These are phyloP conservation scores for Vitis hybrid DNA, from an alignment of 177 flowering plant species.

Conservation along the genomic window DNA sequence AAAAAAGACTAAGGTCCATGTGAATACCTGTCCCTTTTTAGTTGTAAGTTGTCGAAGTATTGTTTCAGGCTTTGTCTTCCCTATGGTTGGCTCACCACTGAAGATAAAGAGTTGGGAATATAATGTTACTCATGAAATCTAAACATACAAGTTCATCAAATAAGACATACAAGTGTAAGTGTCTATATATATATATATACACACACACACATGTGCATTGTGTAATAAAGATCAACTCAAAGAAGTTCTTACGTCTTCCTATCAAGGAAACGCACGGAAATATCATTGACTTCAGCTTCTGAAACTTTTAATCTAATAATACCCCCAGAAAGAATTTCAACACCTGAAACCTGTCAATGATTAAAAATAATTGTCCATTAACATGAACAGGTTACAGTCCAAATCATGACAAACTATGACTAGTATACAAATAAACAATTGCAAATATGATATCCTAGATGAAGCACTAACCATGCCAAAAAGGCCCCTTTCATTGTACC, in stretches of 20 bases:
- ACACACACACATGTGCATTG: background rate
- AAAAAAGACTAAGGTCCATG: background rate
- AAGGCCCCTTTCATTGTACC: slow-evolving; percentile 97
- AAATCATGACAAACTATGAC: background rate
- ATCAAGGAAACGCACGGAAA: slow-evolving; percentile 85
- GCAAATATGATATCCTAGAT: background rate
- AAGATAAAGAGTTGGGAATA: slow-evolving; percentile 12
- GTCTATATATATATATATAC: background rate
- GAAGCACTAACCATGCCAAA: slow-evolving; percentile 80
- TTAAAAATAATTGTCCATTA: background rate
- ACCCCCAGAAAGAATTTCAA: slow-evolving; percentile 97
- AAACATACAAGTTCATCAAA: background rate
- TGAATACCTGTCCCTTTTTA: slow-evolving; percentile 91
- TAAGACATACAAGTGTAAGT: background rate
- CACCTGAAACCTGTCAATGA: slow-evolving; percentile 71
- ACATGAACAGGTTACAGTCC: background rate
- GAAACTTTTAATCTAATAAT: slow-evolving; percentile 79
- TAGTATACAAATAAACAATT: background rate
- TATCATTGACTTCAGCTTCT: slow-evolving; percentile 95
- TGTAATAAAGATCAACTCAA: slow-evolving; percentile 11
- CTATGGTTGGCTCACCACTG: slow-evolving; percentile 95
- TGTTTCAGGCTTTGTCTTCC: slow-evolving; percentile 96
- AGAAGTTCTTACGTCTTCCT: slow-evolving; percentile 70
- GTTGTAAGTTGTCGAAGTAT: slow-evolving; percentile 94
- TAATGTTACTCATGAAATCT: slow-evolving; percentile 1